Evolutionary conservation across 768 basidiomycete species (phyloP).

Genomic region (Lanmaoa pseudosensibilis): DNA sequence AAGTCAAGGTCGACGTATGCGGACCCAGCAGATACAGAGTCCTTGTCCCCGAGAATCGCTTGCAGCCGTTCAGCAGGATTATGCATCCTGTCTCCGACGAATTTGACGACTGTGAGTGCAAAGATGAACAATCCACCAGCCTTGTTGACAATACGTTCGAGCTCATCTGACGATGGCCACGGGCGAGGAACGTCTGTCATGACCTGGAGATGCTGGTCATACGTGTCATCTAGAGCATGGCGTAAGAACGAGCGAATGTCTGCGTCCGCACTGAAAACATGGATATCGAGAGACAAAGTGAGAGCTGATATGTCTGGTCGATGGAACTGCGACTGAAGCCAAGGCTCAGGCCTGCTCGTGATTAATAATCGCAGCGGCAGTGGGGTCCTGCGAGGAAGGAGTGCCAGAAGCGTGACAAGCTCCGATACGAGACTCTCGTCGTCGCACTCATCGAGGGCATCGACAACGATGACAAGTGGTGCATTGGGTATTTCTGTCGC

Average conservation of each 20-base stretch:
- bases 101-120: conserved; percentile 30
- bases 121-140: conserved; percentile 31
- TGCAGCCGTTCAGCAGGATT: conserved; percentile 15
- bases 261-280: conserved; percentile 17
- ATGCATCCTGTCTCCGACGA: conserved; percentile 19
- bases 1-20: conserved; percentile 23
- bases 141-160: conserved; percentile 20
- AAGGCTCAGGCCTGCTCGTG: conserved; percentile 25
- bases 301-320: conserved; percentile 11
- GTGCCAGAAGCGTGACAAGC: conserved; percentile 24
- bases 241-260: conserved; percentile 27
- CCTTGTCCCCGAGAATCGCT: conserved; percentile 12
- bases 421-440: conserved; percentile 26
- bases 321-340: conserved; percentile 23
- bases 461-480: conserved; percentile 22
- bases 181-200: conserved; percentile 22
- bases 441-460: conserved; percentile 30
- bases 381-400: conserved; percentile 7
- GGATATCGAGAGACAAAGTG: conserved; percentile 19
- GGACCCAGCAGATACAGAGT: background rate
- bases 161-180: conserved; percentile 25
- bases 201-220: conserved; percentile 16
- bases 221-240: conserved; percentile 18
- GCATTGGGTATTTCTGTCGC: conserved; percentile 6
- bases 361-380: conserved; percentile 28